These are phyloP conservation scores for Cymbopogon flexuosus DNA, from an alignment of 202 grass and related monocot genomes.

Conservation along the genomic window DNA sequence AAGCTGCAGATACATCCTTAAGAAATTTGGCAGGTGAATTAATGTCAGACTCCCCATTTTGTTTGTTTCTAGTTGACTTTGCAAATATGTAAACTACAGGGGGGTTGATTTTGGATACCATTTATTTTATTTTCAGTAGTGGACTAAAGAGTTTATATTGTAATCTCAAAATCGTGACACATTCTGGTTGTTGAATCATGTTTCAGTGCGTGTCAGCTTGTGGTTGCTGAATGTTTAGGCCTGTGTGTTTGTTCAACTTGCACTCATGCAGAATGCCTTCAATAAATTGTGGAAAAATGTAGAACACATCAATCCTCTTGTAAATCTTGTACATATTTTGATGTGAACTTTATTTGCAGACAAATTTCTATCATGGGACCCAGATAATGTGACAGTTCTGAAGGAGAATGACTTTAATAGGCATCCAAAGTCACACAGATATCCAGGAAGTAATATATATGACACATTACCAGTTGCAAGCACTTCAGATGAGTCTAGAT, in stretches of 20 bases:
- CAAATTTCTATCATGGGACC: conserved; percentile 71
- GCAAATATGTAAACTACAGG: not conserved
- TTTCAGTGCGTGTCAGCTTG: not conserved
- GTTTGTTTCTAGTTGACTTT: not conserved
- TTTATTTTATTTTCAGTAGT: conserved; percentile 15
- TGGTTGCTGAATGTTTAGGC: not conserved
- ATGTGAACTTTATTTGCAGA: conserved; percentile 52
- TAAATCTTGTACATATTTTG: not conserved
- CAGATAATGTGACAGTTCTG: conserved; percentile 40
- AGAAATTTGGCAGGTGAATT: conserved; percentile 67
- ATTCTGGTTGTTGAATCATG: not conserved
- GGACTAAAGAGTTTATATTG: not conserved
- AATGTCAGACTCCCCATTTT: not conserved
- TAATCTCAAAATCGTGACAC: not conserved
- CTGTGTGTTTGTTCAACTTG: not conserved
- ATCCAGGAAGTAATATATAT: conserved; percentile 9
- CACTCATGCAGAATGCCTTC: not conserved
- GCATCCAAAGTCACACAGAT: conserved; percentile 37
- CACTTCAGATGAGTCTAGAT: conserved; percentile 44
- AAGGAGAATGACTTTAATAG: conserved; percentile 65
- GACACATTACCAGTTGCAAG: conserved; percentile 45
- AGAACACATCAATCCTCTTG: conserved; percentile 5
- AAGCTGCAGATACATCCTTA: conserved; percentile 79
- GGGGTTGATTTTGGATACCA: not conserved
- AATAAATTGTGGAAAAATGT: not conserved